Conservation (phyloP, 148 eudicot genomes). For the Nyssa sinensis region DNA sequence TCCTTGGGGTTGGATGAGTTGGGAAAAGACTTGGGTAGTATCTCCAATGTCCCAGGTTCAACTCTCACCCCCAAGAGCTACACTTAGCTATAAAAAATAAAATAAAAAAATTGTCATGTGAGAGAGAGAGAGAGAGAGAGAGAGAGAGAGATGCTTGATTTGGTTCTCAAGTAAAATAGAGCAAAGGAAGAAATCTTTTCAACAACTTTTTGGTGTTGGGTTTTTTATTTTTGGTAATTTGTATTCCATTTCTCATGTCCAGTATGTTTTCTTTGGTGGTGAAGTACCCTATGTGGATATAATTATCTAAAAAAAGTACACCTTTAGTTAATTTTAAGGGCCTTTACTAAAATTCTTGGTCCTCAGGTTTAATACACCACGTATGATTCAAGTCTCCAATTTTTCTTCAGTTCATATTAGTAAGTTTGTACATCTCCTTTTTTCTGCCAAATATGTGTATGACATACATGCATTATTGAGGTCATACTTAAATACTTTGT, state of each 20-base stretch:
- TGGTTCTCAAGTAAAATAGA: not conserved
- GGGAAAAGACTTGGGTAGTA: too few relatives aligned
- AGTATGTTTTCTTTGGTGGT: not conserved
- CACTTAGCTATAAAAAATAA: too few relatives aligned
- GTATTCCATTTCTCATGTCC: too few relatives aligned
- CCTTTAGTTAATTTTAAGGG: not conserved
- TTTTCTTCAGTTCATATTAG: not conserved
- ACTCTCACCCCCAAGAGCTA: too few relatives aligned
- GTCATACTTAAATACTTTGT: too few relatives aligned
- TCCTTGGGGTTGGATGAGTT: too few relatives aligned
- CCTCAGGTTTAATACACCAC: not conserved
- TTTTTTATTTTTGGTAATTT: not conserved
- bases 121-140: too few relatives aligned
- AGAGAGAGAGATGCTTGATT: not conserved
- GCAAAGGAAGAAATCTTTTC: not conserved
- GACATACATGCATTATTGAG: too few relatives aligned
- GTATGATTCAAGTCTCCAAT: not conserved
- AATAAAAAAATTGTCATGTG: too few relatives aligned
- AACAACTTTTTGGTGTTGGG: not conserved
- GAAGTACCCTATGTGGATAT: not conserved
- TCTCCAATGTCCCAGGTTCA: too few relatives aligned
- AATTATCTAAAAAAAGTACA: too few relatives aligned
- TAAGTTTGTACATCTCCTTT: not conserved
- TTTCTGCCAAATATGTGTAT: not conserved
- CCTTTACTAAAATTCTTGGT: not conserved